A percentile compares a stretch with the other conserved stretches of the same genome.
Evolutionary conservation across 2,329 filamentous ascomycete species (phyloP).

Genomic region (Colletotrichum sp.): DNA sequence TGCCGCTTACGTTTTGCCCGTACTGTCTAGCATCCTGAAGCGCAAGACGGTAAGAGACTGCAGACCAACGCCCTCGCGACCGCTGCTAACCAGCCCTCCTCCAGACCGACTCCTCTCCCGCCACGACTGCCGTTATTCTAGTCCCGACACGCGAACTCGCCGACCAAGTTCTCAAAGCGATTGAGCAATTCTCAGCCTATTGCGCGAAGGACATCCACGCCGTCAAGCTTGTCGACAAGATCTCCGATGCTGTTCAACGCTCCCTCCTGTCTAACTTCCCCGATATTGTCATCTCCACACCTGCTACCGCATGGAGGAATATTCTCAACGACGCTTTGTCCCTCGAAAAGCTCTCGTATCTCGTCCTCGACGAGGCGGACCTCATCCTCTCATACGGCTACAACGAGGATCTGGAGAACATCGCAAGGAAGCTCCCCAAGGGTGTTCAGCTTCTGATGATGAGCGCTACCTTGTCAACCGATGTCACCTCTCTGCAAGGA

Average conservation of each 20-base stretch:
- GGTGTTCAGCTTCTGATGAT: constrained; percentile 91
- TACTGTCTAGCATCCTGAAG: constrained; percentile 84
- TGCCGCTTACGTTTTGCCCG: constrained; percentile 89
- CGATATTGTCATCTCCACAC: constrained; percentile 90
- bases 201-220: constrained; percentile 84
- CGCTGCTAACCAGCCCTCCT: constrained; percentile 2
- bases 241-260: constrained; percentile 86
- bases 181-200: constrained; percentile 79
- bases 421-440: constrained; percentile 80
- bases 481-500: constrained; percentile 83
- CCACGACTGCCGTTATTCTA: constrained; percentile 81
- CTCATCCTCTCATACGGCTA: constrained; percentile 94
- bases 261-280: constrained; percentile 85
- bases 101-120: constrained; percentile 55
- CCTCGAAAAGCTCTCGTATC: constrained; percentile 72
- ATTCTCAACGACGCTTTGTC: constrained; percentile 75
- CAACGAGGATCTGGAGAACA: constrained; percentile 83
- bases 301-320: constrained; percentile 81
- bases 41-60: constrained; percentile 65
- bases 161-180: constrained; percentile 83
- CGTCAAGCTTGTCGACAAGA: constrained; percentile 88
- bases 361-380: constrained; percentile 95
- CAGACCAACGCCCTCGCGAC: background rate
- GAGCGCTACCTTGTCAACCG: constrained; percentile 88
- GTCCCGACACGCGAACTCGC: constrained; percentile 95